Base-by-base conservation (phyloP, 305 asterid species). In the Fraxinus baroniana region DNA sequence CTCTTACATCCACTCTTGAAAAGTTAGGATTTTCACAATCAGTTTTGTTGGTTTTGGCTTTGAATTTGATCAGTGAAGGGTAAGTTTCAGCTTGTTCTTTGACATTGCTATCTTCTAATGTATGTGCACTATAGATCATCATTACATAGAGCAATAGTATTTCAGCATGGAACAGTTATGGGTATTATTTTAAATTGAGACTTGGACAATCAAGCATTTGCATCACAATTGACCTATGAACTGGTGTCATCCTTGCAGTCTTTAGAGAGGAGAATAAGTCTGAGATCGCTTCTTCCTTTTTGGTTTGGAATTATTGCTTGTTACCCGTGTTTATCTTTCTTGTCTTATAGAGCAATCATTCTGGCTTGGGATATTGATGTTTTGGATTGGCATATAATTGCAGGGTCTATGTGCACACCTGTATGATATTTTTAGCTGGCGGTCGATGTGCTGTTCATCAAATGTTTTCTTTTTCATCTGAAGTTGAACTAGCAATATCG, bases 391-490 rank as follows among this genome's bases (percentile, higher is more conserved):
- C 95, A 86, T 90, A 96, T 89, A 91, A 93, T 96, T 96, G 99
- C 99, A 96, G 99, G 99, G 91, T 88, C 90, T 87, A 88, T 96
- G 74, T 91, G 98, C 95, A 91, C 97, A 89, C 93, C 92, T 93
- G 85, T 92, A 86, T 93, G 94, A 93, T 95, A 89, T 88, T 93
- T 88, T 89, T 95, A 91, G 95, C 98, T 91, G 99, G 98, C 93
- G 99, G 97, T 90, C 92, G 98, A 96, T 96, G 91, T 91, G 98
- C 97, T 96, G 97, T 96, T 91, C 98, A 90, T 90, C 94, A 89
- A 92, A 92, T 92, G 94, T 94, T 93, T 91, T 91, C 89, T 92
- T 92, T 94, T 92, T 86, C 95, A 87, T 93, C 93, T 95, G 97
- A 94, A 93, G 98, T 93, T 90, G 92, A 95, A 87, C 88, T 91